Evolutionary conservation across 305 asterid genomes (phyloP).

Genomic region (Plantago lanceolata): DNA sequence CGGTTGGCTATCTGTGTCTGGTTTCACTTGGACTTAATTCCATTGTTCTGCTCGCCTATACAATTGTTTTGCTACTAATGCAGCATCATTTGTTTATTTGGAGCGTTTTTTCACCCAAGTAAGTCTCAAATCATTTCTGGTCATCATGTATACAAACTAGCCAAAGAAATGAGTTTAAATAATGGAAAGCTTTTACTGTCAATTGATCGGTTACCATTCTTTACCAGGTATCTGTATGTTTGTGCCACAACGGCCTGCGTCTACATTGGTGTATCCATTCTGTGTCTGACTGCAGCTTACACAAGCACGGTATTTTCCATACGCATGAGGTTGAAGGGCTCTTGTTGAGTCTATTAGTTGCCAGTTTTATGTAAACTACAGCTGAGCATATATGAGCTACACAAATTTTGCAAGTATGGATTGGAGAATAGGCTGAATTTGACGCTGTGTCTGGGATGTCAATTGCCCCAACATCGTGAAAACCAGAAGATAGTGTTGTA

Average conservation of each 20-base stretch:
- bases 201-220: not conserved
- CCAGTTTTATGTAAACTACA: not conserved
- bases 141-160: no score
- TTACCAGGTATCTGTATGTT: constrained; percentile 68
- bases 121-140: constrained; percentile 25
- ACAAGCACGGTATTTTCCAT: constrained; percentile 31
- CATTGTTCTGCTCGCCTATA: constrained; percentile 58
- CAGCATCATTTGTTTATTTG: constrained; percentile 84
- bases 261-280: constrained; percentile 47
- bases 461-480: no score
- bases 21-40: constrained; percentile 73
- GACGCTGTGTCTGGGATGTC: no score
- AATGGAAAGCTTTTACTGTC: not conserved
- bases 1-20: constrained; percentile 62
- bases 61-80: constrained; percentile 65
- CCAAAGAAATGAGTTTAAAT: no score
- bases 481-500: no score
- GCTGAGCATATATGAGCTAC: no score
- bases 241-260: constrained; percentile 75
- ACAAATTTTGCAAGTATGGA: no score
- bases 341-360: not conserved
- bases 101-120: constrained; percentile 98
- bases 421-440: no score
- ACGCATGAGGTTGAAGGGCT: constrained; percentile 23
- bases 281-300: constrained; percentile 48